Evolutionary conservation across 2,329 filamentous ascomycete species (phyloP).

Genomic region (Macrophomina phaseolina): DNA sequence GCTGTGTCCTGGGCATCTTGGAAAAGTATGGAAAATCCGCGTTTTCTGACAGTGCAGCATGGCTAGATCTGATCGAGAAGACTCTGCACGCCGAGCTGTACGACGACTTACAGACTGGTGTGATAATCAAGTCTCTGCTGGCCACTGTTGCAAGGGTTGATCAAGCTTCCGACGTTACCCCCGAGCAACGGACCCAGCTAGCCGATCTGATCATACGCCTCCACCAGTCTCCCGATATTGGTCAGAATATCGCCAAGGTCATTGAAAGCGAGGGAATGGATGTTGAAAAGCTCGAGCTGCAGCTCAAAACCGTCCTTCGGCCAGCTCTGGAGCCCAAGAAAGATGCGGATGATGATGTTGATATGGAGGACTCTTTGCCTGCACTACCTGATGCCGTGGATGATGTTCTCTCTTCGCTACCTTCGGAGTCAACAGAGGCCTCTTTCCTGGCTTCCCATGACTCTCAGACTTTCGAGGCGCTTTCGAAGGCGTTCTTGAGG

Average conservation of each 20-base stretch:
- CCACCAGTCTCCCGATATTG: constrained; percentile 36
- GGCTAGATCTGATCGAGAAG: constrained; percentile 58
- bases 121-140: constrained; percentile 70
- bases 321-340: constrained; percentile 45
- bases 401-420: constrained; percentile 30
- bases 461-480: constrained; percentile 38
- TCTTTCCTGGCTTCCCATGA: constrained; percentile 37
- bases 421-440: constrained; percentile 36
- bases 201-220: constrained; percentile 41
- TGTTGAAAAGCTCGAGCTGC: constrained; percentile 75
- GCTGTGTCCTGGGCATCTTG: constrained; percentile 65
- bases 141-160: constrained; percentile 64
- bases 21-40: constrained; percentile 23
- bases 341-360: constrained; percentile 51
- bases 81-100: constrained; percentile 67
- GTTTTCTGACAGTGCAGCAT: constrained; percentile 5
- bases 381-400: constrained; percentile 27
- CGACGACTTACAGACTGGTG: constrained; percentile 66
- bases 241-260: constrained; percentile 69
- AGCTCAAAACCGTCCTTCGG: constrained; percentile 70
- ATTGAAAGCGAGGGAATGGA: constrained; percentile 73
- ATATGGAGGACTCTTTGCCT: constrained; percentile 53
- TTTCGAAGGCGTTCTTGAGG: constrained; percentile 37
- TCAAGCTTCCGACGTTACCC: constrained; percentile 60
- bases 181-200: constrained; percentile 42